Evolutionary conservation across 441 rosid genomes (phyloP), one percentile per base, ranked within the genome.

Genomic region (Pelargonium australe): DNA sequence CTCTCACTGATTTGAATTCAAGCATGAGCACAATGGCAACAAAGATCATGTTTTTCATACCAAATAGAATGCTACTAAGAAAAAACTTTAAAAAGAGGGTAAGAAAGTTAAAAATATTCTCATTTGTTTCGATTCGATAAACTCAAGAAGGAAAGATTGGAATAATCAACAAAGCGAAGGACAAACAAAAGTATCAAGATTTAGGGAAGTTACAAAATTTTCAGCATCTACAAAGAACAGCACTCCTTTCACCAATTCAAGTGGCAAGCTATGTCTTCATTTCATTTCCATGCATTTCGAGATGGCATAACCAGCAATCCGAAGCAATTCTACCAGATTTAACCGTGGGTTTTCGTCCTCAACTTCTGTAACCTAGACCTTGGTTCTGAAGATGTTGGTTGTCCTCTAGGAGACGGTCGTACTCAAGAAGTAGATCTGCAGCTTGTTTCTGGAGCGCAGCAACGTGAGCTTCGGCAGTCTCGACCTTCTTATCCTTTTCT

Each of bases 301-400:
- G 37, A 0, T 31, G 37, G 37, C 68, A 58, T 66, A 61, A 5
- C 23, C 53, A 1, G 25, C 20, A 34, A 64, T 60, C 37, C 53
- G 51, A 77, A 66, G 43, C 14, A 60, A 49, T 40, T 58, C 68
- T 37, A 70, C 43, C 41, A 64, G 67, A 47, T 31, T n/a, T 51
- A 19, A 45, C 37, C 43, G 41, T 69, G 11, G 40, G 9, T 51
- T 63, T 65, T 77, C 69, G 37, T 73, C 57, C 68, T 82, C 77
- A 81, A 9, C 71, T 74, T 68, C 73, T 78, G 16, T 79, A 80
- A 65, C 93, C 91, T 71, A 72, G 47, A 76, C 82, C 84, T 71
- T 82, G 86, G 71, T 77, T 83, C 81, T 94, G 99, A 60, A 95
- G 96, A 68, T 80, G 85, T 73, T 95, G 97, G 80, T 95, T 95